phyloP scores from a whole-genome alignment of 2,329 filamentous ascomycete species.

The Juglanconis sp. region DNA sequence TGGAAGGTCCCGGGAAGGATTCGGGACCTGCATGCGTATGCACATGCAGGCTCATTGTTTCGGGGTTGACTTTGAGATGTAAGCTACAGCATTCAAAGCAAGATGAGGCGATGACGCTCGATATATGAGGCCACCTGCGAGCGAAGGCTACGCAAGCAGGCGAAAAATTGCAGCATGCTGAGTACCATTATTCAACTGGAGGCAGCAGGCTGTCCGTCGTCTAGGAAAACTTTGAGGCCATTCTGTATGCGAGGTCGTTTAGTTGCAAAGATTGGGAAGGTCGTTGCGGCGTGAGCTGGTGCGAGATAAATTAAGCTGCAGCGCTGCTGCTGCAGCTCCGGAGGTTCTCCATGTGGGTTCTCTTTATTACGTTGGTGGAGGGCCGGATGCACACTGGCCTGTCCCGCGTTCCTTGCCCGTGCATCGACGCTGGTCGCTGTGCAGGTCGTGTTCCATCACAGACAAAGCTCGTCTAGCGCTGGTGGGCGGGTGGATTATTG shows the following conservation, averaged over 20 bases:
- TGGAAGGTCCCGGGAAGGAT: slow-evolving; percentile 1
- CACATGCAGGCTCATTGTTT: background rate
- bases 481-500: no score
- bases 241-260: background rate
- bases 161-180: background rate
- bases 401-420: slow-evolving; percentile 17
- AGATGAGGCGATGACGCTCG: background rate
- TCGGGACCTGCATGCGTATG: slow-evolving; percentile 4
- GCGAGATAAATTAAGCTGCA: slow-evolving; percentile 13
- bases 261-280: slow-evolving; percentile 14
- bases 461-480: slow-evolving; percentile 1
- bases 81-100: background rate
- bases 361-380: slow-evolving; percentile 13
- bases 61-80: background rate
- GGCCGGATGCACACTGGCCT: slow-evolving; percentile 15
- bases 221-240: background rate
- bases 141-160: background rate
- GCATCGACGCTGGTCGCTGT: slow-evolving; percentile 13
- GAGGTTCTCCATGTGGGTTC: slow-evolving; percentile 15
- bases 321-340: slow-evolving; percentile 5
- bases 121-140: background rate
- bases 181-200: background rate
- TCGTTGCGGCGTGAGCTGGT: slow-evolving; percentile 4
- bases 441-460: slow-evolving; percentile 12
- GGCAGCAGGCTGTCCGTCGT: slow-evolving; percentile 8